Conservation (phyloP, 2,329 filamentous ascomycete genomes). For the Aureobasidium vineae region DNA sequence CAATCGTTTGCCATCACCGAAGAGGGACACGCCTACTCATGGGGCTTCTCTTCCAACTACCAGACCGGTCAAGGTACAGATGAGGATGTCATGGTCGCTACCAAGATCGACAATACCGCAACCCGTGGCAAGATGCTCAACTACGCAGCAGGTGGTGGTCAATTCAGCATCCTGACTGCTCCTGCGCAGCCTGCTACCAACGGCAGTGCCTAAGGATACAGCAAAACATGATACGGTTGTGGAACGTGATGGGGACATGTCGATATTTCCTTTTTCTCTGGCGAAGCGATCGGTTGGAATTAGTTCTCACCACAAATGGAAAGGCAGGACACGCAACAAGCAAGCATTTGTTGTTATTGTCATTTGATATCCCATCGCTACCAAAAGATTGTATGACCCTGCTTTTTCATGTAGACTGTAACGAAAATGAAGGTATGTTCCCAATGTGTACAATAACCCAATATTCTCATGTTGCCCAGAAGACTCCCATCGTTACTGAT, state of each 20-base stretch:
- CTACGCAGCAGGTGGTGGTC: constrained; percentile 82
- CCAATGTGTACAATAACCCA: background rate
- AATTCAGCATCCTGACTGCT: constrained; percentile 61
- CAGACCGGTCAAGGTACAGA: constrained; percentile 74
- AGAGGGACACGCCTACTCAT: constrained; percentile 69
- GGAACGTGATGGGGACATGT: background rate
- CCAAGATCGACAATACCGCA: constrained; percentile 79
- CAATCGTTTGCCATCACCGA: constrained; percentile 69
- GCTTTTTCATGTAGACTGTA: background rate
- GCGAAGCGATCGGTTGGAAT: background rate
- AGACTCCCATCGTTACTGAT: background rate
- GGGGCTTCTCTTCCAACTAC: constrained; percentile 79
- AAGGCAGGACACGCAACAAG: constrained; percentile 4
- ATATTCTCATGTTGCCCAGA: background rate
- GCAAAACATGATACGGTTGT: background rate
- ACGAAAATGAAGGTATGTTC: background rate
- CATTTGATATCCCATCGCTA: background rate
- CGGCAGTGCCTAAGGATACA: constrained; percentile 19
- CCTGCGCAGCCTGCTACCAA: constrained; percentile 28
- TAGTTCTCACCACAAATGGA: background rate
- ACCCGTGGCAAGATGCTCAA: constrained; percentile 71
- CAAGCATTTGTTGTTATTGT: background rate
- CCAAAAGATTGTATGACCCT: background rate
- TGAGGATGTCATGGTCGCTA: constrained; percentile 78
- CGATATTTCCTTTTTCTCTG: background rate